Percentiles rank a stretch among this genome's conserved stretches.
Conservation (phyloP, 1,284 basidiomycete genomes). For the Mrakiaceae sp. region DNA sequence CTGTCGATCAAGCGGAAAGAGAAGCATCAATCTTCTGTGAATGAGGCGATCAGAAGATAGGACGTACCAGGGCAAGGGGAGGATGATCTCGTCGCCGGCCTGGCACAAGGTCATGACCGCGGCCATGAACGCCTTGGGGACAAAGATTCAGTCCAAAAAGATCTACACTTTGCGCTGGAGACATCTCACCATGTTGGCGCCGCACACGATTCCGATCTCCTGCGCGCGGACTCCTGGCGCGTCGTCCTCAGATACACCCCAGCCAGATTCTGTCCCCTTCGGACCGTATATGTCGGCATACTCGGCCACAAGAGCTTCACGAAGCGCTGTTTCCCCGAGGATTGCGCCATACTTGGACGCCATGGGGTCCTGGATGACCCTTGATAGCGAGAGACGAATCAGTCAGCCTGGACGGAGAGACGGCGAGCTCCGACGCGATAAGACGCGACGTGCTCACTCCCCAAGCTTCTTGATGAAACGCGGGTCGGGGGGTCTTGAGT, state of each 20-base stretch:
- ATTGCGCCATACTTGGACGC: conserved; percentile 53
- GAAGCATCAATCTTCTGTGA: neutral
- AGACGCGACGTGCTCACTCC: neutral
- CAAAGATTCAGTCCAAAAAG: conserved; percentile 8
- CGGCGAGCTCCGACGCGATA: neutral
- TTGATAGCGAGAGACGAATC: conserved; percentile 12
- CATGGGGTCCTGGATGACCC: conserved; percentile 39
- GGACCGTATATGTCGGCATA: conserved; percentile 53
- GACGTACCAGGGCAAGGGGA: conserved; percentile 62
- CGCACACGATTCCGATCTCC: conserved; percentile 37
- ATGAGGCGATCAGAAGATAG: conserved; percentile 5
- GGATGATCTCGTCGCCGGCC: conserved; percentile 60
- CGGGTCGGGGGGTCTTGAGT: conserved; percentile 34
- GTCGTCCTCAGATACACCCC: conserved; percentile 31
- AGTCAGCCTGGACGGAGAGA: neutral
- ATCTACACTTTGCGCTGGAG: conserved; percentile 11
- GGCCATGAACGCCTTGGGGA: conserved; percentile 50
- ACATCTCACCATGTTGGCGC: conserved; percentile 36
- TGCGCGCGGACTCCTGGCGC: conserved; percentile 33
- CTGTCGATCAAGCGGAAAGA: conserved; percentile 28
- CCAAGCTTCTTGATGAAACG: conserved; percentile 45
- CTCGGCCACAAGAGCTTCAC: conserved; percentile 51
- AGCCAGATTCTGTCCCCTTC: conserved; percentile 9
- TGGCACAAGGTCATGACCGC: conserved; percentile 54
- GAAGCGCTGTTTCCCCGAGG: conserved; percentile 50